phyloP scores from a whole-genome alignment of 2,329 filamentous ascomycete species.

The Stylonectria norvegica region DNA sequence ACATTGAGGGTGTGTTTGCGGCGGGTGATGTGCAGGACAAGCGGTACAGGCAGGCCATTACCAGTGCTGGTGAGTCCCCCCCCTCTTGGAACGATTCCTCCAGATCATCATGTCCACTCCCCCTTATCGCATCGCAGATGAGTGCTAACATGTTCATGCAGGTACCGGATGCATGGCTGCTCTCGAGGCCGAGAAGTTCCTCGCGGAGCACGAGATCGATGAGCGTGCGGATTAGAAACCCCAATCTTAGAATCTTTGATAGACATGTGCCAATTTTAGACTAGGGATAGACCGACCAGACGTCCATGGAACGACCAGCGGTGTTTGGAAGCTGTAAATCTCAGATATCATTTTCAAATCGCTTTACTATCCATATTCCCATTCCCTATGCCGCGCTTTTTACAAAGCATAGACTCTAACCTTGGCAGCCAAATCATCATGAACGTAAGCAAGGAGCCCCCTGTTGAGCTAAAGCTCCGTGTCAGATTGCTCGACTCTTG shows the following conservation, averaged over 20 bases:
- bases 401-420: too few relatives aligned
- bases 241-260: constrained; percentile 16
- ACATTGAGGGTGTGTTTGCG: constrained; percentile 87
- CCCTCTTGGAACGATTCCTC: not conserved
- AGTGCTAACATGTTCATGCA: constrained; percentile 33
- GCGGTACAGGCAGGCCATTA: constrained; percentile 95
- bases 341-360: constrained; percentile 7
- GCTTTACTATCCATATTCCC: constrained; percentile 5
- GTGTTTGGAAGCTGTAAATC: constrained; percentile 12
- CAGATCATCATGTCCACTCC: not conserved
- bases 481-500: too few relatives aligned
- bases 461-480: too few relatives aligned
- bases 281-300: constrained; percentile 12
- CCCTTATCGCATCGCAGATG: too few relatives aligned
- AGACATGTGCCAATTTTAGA: constrained; percentile 20
- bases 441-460: too few relatives aligned
- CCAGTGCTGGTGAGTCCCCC: constrained; percentile 75
- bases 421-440: too few relatives aligned
- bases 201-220: constrained; percentile 67
- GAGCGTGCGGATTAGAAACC: constrained; percentile 14
- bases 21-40: constrained; percentile 99
- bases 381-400: constrained; percentile 2
- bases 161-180: constrained; percentile 94
- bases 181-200: constrained; percentile 90
- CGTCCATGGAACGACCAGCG: constrained; percentile 7